Evolutionary conservation across 257 asterid genomes (phyloP).

Genomic region (Haberlea rhodopensis): DNA sequence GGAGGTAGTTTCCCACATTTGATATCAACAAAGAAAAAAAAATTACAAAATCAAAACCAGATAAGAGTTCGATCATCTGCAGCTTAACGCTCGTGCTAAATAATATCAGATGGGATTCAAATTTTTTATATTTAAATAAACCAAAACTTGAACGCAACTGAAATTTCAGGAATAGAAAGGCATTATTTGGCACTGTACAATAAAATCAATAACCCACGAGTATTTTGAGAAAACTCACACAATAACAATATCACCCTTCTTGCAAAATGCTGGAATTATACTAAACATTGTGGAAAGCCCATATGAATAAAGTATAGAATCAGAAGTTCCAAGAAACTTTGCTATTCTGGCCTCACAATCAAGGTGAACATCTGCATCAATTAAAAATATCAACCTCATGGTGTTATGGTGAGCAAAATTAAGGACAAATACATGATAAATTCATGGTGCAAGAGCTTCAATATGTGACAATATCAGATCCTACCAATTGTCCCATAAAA

Average conservation of each 20-base stretch:
- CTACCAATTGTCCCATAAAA: constrained; percentile 98
- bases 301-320: constrained; percentile 83
- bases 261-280: constrained; percentile 93
- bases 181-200: constrained; percentile 10
- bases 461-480: constrained; percentile 17
- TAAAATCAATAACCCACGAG: constrained; percentile 1
- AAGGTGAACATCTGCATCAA: constrained; percentile 87
- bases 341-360: constrained; percentile 96
- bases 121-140: constrained; percentile 7
- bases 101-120: not conserved
- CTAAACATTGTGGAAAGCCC: constrained; percentile 99
- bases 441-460: not conserved
- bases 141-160: constrained; percentile 1
- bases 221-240: constrained; percentile 55
- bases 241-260: constrained; percentile 88
- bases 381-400: constrained; percentile 15
- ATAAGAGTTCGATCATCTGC: not conserved
- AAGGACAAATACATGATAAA: constrained; percentile 11
- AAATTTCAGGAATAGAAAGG: constrained; percentile 18
- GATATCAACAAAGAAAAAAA: not conserved
- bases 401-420: constrained; percentile 11
- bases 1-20: constrained; percentile 7
- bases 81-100: constrained; percentile 11
- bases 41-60: not conserved
- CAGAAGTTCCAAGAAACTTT: constrained; percentile 86